Percentiles rank a stretch among this genome's conserved stretches.
Evolutionary conservation across 768 basidiomycete species (phyloP).

Genomic region (Infundibulicybe gibba): DNA sequence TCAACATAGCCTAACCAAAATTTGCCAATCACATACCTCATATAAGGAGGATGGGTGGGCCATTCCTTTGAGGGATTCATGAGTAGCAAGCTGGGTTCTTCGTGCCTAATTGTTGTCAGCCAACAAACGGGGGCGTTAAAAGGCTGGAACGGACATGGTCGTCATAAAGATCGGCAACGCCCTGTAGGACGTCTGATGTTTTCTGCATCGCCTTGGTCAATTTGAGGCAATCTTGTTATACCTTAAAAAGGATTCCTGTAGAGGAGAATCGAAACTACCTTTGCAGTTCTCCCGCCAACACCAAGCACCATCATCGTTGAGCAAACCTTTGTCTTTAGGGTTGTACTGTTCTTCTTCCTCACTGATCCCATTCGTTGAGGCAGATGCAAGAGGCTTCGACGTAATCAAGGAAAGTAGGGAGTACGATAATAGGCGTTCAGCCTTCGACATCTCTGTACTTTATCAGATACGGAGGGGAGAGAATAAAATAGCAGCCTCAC

Average conservation of each 20-base stretch:
- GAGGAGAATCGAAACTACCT: conserved; percentile 32
- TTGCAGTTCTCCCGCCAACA: conserved; percentile 81
- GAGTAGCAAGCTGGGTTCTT: conserved; percentile 66
- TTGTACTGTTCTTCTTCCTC: conserved; percentile 43
- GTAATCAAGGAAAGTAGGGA: conserved; percentile 74
- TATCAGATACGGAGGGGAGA: neutral
- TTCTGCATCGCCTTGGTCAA: conserved; percentile 78
- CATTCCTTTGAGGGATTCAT: conserved; percentile 71
- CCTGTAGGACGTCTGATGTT: conserved; percentile 69
- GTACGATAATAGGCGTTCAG: conserved; percentile 70
- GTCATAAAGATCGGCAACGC: conserved; percentile 76
- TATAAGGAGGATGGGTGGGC: conserved; percentile 75
- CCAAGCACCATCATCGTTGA: conserved; percentile 78
- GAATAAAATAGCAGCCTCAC: conserved; percentile 29
- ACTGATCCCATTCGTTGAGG: conserved; percentile 40
- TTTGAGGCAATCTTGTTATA: conserved; percentile 61
- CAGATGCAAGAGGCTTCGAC: conserved; percentile 53
- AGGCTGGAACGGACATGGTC: conserved; percentile 63
- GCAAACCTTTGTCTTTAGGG: conserved; percentile 45
- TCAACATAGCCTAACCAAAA: neutral
- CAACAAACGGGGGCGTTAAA: neutral
- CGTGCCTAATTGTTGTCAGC: conserved; percentile 48
- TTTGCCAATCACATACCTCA: conserved; percentile 39
- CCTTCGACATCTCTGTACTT: conserved; percentile 70
- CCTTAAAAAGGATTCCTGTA: neutral